phyloP scores from a whole-genome alignment of 2,329 filamentous ascomycete genomes.

The Pseudocercospora ulei region DNA sequence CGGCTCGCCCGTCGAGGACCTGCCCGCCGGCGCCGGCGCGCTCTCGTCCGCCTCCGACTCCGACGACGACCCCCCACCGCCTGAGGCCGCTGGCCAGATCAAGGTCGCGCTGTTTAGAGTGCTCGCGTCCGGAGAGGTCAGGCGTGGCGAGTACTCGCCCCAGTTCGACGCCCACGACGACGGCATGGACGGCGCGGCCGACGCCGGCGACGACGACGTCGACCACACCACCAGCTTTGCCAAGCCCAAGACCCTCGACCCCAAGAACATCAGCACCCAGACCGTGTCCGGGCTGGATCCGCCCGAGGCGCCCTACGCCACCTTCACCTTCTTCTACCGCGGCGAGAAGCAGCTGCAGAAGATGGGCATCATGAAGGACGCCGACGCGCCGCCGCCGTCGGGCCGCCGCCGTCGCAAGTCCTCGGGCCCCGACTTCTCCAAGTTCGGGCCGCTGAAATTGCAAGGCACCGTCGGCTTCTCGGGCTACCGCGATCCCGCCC shows the following conservation, averaged over 20 bases:
- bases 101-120: conserved; percentile 96
- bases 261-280: conserved; percentile 95
- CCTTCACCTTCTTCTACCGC: conserved; percentile 95
- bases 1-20: conserved; percentile 60
- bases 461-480: conserved; percentile 85
- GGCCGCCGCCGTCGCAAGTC: conserved; percentile 63
- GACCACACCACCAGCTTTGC: conserved; percentile 98
- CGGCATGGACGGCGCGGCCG: conserved; percentile 51
- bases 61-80: conserved; percentile 73
- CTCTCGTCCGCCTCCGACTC: conserved; percentile 57
- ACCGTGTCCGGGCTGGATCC: conserved; percentile 98
- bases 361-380: conserved; percentile 73
- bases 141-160: conserved; percentile 93
- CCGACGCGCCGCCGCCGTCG: conserved; percentile 51
- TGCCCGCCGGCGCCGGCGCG: conserved; percentile 57
- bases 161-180: conserved; percentile 96
- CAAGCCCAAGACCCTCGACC: conserved; percentile 89
- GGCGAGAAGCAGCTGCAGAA: conserved; percentile 92
- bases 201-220: conserved; percentile 63
- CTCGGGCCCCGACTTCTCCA: conserved; percentile 73
- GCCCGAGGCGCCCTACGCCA: conserved; percentile 88
- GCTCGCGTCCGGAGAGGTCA: conserved; percentile 89
- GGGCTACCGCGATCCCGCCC: conserved; percentile 54
- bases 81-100: conserved; percentile 93
- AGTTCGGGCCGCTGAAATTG: conserved; percentile 70